Base-by-base conservation (phyloP, 257 asterid genomes). In the Solanum phureja region DNA sequence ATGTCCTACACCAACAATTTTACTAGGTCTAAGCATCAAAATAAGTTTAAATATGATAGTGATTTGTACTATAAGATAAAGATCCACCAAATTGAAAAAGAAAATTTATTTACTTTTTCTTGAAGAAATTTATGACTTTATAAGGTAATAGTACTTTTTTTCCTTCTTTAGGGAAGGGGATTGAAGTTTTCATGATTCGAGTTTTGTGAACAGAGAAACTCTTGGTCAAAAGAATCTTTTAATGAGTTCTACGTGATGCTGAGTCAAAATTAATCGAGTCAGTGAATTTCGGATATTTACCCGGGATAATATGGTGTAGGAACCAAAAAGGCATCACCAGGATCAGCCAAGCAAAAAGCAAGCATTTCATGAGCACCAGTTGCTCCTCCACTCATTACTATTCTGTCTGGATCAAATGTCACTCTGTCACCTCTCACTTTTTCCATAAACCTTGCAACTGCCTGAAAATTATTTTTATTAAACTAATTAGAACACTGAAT, bases 251-350 rank as follows among this genome's bases (percentile, higher is more conserved):
- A 14, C 3, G 1, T 52, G 0, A 52, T 3, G 0, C 1, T 49
- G 9, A 52, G 23, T 16, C 9, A 16, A 16, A 52, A 52, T 18
- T 56, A 73, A 68, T 24, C 33, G 7, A 38, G 81, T 3, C 1
- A 71, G 5, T 21, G 31, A 4, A 12, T 76, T n/a, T 40, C 0
- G 2, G 12, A 74, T 3, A 21, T 5, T 23, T 91, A 95, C 99
- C 91, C 99, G 2, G 99, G 98, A 93, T 96, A 96, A 85, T 96
- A 96, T 19, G 99, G 99, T 9, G 98, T 91, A 3, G 99, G 99
- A 16, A 96, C 97, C 89, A 96, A 82, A 38, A 96, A 88, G 1
- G 98, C 99, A 23, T 95, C 99, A 27, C 97, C 97, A 18, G 97
- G 93, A 85, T 96, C 94, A 58, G 97, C 99, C 94, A 96, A 91